A percentile compares a stretch with the other conserved stretches of the same genome.
Evolutionary conservation across 164 flowering plant species (phyloP).

Genomic region (Dillenia suffruticosa): DNA sequence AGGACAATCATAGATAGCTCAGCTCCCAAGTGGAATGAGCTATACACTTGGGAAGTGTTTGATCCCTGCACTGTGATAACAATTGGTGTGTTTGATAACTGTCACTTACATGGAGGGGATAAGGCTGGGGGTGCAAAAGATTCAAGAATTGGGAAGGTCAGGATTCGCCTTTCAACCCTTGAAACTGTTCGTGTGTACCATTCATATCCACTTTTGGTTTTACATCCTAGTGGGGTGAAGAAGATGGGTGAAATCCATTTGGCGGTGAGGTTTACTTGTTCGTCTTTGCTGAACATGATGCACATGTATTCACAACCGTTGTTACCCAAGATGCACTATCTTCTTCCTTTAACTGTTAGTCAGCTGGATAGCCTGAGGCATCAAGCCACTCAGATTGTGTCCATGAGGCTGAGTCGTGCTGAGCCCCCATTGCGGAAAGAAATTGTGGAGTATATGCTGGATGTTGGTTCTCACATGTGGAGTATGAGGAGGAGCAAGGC

Average conservation of each 20-base stretch:
- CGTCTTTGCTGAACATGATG: conserved; percentile 70
- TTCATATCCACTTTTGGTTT: conserved; percentile 58
- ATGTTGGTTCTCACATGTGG: conserved; percentile 82
- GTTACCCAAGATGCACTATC: conserved; percentile 77
- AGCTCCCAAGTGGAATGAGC: conserved; percentile 76
- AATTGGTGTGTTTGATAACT: conserved; percentile 73
- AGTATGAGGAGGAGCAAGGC: conserved; percentile 85
- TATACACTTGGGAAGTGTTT: conserved; percentile 79
- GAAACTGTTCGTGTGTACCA: conserved; percentile 73
- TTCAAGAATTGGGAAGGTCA: conserved; percentile 76
- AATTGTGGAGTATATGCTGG: conserved; percentile 79
- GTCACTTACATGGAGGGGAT: conserved; percentile 56
- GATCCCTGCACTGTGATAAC: conserved; percentile 80
- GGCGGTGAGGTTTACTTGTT: conserved; percentile 79
- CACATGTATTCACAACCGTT: conserved; percentile 69
- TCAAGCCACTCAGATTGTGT: conserved; percentile 80
- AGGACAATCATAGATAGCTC: conserved; percentile 65
- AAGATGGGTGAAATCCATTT: conserved; percentile 83
- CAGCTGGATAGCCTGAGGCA: conserved; percentile 80
- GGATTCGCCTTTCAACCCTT: conserved; percentile 71
- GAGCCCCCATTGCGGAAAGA: conserved; percentile 83
- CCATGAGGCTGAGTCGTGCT: conserved; percentile 67
- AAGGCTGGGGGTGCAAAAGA: conserved; percentile 49
- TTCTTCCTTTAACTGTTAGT: conserved; percentile 60
- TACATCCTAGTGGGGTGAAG: conserved; percentile 73